Conservation (phyloP, 768 basidiomycete genomes). For the Hygrophorus russula region DNA sequence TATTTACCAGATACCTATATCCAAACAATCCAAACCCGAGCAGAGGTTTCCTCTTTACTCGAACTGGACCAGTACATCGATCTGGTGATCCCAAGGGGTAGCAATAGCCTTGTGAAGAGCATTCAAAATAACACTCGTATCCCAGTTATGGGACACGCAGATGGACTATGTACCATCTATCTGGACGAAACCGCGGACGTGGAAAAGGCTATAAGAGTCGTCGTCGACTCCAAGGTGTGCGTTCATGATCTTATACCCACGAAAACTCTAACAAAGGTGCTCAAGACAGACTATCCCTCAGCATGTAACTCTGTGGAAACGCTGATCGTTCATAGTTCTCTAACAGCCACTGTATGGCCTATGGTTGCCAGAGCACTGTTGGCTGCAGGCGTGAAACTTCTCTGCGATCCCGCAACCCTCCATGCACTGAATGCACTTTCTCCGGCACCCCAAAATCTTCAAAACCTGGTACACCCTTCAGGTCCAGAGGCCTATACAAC, state of each 20-base stretch:
- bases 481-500: conserved; percentile 62
- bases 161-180: conserved; percentile 87
- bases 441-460: conserved; percentile 26
- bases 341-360: conserved; percentile 72
- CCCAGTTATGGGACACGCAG: conserved; percentile 98
- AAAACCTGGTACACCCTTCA: conserved; percentile 40
- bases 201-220: conserved; percentile 73
- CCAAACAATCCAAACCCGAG: conserved; percentile 84
- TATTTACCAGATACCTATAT: conserved; percentile 71
- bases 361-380: conserved; percentile 66
- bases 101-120: conserved; percentile 76
- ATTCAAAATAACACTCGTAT: conserved; percentile 89
- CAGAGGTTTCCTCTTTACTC: conserved; percentile 82
- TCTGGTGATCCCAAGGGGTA: conserved; percentile 92
- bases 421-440: conserved; percentile 33
- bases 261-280: not conserved
- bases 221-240: conserved; percentile 83
- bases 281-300: conserved; percentile 84
- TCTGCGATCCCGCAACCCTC: conserved; percentile 66
- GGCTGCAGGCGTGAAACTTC: conserved; percentile 55
- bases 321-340: conserved; percentile 68
- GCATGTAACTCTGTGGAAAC: conserved; percentile 94
- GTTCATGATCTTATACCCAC: not conserved
- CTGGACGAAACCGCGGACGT: conserved; percentile 73
- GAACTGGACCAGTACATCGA: conserved; percentile 88